phyloP scores from a whole-genome alignment of 306 rosid species.

The Styphnolobium japonicum region DNA sequence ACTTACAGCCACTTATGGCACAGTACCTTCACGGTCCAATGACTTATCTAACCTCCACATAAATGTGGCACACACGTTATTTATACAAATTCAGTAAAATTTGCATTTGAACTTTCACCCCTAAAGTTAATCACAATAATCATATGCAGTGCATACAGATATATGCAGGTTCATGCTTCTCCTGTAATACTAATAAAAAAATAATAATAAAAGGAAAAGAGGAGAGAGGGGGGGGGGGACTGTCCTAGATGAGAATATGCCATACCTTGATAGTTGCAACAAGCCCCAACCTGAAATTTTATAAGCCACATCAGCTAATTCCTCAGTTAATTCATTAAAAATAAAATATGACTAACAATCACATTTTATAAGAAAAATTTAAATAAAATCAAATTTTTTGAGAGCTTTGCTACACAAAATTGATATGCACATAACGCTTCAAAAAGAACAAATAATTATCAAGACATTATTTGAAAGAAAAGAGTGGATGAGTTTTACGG shows the following conservation, averaged over 20 bases:
- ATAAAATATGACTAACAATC: not conserved
- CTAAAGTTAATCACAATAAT: not conserved
- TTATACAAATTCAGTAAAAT: too few species aligned
- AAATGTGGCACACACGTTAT: not conserved
- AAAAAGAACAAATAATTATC: not conserved
- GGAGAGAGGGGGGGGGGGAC: too few species aligned
- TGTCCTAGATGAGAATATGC: not conserved
- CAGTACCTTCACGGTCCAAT: not conserved
- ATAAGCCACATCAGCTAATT: conserved; percentile 35
- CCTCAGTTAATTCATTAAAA: not conserved
- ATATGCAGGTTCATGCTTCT: not conserved
- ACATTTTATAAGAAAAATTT: not conserved
- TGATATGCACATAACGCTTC: not conserved
- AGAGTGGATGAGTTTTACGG: too few species aligned
- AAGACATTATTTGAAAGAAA: not conserved
- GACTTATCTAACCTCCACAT: not conserved
- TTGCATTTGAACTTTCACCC: not conserved
- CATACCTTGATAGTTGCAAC: conserved; percentile 94
- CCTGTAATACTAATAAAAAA: not conserved
- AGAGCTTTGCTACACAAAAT: not conserved
- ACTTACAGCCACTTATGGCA: not conserved
- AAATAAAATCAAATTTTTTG: not conserved
- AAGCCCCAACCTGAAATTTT: conserved; percentile 89
- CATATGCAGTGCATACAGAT: too few species aligned
- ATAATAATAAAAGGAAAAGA: too few species aligned